Conservation (phyloP, 108 stramenopile genomes). For the Bacterosira constricta region DNA sequence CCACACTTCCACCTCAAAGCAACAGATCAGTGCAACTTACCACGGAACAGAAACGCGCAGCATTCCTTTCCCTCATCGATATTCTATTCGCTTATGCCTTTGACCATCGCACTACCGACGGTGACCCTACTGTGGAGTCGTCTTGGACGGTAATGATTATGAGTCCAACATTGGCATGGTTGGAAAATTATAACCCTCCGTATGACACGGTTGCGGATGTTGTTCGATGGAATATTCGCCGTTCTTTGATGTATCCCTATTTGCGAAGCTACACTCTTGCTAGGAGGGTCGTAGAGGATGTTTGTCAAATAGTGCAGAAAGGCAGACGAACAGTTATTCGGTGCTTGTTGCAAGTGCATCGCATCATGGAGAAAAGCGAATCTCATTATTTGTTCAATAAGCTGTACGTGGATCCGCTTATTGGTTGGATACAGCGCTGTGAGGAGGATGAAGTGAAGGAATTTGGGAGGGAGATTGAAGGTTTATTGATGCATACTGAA, state of each 20-base stretch:
- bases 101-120: conserved; percentile 89
- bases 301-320: conserved; percentile 53
- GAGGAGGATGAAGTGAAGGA: conserved; percentile 27
- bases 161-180: conserved; percentile 80
- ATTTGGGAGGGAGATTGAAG: conserved; percentile 23
- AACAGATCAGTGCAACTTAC: conserved; percentile 8
- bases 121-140: conserved; percentile 92
- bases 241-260: conserved; percentile 90
- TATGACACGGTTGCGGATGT: conserved; percentile 45
- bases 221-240: conserved; percentile 59
- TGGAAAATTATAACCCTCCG: conserved; percentile 63
- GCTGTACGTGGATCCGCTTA: conserved; percentile 71
- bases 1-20: conserved; percentile 55
- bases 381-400: conserved; percentile 92
- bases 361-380: conserved; percentile 86
- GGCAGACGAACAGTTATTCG: conserved; percentile 68
- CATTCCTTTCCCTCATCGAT: conserved; percentile 66
- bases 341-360: conserved; percentile 75
- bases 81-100: conserved; percentile 89
- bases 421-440: conserved; percentile 73
- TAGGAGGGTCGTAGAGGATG: conserved; percentile 45
- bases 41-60: conserved; percentile 32
- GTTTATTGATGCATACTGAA: background rate
- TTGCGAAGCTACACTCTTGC: conserved; percentile 72
- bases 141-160: conserved; percentile 90